A percentile compares a stretch with the other conserved stretches of the same genome.
phyloP scores from a whole-genome alignment of 139 green algal genomes.

The Pleodorina starrii region DNA sequence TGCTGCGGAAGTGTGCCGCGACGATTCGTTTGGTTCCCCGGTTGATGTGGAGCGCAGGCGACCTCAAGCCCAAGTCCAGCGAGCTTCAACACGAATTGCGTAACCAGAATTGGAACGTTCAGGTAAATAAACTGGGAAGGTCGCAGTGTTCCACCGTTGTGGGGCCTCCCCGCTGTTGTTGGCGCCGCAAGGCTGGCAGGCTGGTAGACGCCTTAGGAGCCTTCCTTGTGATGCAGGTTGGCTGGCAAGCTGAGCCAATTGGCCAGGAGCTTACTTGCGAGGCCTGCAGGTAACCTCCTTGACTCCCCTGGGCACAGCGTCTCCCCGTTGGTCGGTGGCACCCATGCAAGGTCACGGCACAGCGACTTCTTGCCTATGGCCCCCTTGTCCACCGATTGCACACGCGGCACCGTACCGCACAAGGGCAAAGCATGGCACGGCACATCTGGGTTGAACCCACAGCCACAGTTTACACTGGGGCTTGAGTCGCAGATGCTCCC shows the following conservation, averaged over 20 bases:
- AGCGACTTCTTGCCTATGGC: too few species aligned
- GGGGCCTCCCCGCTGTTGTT: not conserved
- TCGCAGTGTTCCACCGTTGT: not conserved
- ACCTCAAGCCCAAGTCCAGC: not conserved
- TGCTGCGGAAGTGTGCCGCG: too few species aligned
- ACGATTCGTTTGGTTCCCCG: not conserved
- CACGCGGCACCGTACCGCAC: too few species aligned
- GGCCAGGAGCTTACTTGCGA: not conserved
- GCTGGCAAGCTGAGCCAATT: not conserved
- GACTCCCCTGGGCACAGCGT: too few species aligned
- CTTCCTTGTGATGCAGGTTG: not conserved
- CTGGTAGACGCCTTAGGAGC: not conserved
- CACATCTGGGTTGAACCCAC: too few species aligned
- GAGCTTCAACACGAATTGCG: not conserved
- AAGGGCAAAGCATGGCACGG: too few species aligned
- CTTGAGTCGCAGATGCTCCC: too few species aligned
- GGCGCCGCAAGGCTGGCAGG: not conserved
- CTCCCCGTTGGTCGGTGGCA: too few species aligned
- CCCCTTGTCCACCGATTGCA: too few species aligned
- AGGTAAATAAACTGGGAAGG: not conserved
- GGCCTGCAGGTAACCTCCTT: not conserved
- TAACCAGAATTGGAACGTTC: not conserved
- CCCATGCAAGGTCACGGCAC: too few species aligned
- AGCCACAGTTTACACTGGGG: too few species aligned
- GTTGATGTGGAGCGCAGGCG: not conserved